Conservation (phyloP, 1,139 yeast genomes). For the Pneumocystis carinii region DNA sequence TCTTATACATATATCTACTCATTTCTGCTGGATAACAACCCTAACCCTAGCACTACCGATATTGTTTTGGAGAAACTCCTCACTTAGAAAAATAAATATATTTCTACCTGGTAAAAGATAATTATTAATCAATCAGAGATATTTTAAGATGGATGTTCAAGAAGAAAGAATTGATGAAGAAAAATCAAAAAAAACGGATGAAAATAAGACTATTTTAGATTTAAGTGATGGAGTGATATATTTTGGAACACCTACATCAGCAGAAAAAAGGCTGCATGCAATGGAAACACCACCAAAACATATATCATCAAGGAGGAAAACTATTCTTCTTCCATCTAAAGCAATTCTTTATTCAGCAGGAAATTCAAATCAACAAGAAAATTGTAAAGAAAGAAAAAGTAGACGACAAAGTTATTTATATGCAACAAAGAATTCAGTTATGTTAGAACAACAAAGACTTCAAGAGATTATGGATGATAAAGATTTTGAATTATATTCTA, state of each 20-base stretch:
- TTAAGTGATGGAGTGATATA: not conserved
- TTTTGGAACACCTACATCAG: slow-evolving; percentile 1
- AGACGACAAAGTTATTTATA: slow-evolving; percentile 10
- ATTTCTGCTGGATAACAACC: not conserved
- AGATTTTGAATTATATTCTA: slow-evolving; percentile 3
- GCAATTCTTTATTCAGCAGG: not conserved
- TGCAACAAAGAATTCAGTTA: slow-evolving; percentile 8
- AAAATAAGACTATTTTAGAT: not conserved
- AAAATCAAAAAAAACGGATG: not conserved
- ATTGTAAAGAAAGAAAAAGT: slow-evolving; percentile 3
- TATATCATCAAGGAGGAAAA: not conserved
- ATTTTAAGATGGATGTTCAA: not conserved
- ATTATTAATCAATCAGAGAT: not conserved
- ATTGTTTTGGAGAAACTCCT: not conserved
- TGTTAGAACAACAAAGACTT: slow-evolving; percentile 1
- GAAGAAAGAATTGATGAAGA: not conserved
- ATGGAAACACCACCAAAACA: not conserved
- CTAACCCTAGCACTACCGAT: no score
- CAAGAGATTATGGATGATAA: slow-evolving; percentile 6
- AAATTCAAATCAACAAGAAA: slow-evolving; percentile 1
- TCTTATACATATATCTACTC: not conserved
- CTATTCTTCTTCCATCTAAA: not conserved
- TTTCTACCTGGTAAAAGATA: no score
- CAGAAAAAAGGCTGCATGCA: not conserved
- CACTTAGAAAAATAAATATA: not conserved